A percentile compares a stretch with the other conserved stretches of the same genome.
phyloP scores from a whole-genome alignment of 2,329 filamentous ascomycete genomes.

The Huntiella bhutanensis region DNA sequence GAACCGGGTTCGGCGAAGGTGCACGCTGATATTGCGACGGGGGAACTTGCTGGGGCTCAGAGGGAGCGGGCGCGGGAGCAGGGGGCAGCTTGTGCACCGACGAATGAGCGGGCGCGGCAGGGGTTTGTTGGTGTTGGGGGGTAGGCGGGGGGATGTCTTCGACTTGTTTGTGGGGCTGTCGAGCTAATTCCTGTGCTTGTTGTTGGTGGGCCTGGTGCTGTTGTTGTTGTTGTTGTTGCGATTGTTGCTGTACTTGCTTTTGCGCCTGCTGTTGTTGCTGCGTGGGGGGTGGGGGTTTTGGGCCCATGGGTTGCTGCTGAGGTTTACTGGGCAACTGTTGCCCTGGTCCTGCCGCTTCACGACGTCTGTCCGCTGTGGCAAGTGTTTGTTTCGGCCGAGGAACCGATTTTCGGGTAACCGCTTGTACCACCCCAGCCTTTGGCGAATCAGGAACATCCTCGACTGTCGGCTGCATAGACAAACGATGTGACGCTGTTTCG shows the following conservation, averaged over 20 bases:
- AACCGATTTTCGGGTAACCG: conserved; percentile 7
- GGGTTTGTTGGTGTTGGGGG: conserved; percentile 1
- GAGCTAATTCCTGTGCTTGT: not conserved
- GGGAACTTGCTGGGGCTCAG: not conserved
- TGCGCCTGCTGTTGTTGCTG: conserved; percentile 8
- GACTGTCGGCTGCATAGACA: conserved; percentile 41
- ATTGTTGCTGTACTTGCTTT: not conserved
- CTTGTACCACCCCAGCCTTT: conserved; percentile 3
- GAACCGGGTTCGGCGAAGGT: not conserved
- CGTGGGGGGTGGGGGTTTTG: conserved; percentile 2
- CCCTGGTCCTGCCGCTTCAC: not conserved
- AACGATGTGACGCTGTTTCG: conserved; percentile 26
- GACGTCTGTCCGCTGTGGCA: conserved; percentile 1
- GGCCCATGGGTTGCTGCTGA: not conserved
- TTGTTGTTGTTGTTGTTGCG: conserved; percentile 7
- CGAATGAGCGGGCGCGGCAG: not conserved
- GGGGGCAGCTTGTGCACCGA: not conserved
- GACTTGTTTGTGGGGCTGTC: not conserved
- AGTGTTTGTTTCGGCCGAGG: conserved; percentile 2
- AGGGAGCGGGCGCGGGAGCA: not conserved
- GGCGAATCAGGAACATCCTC: conserved; percentile 43
- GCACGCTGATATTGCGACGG: conserved; percentile 2
- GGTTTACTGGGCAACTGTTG: not conserved
- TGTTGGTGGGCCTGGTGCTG: not conserved
- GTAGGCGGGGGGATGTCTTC: not conserved